phyloP scores from a whole-genome alignment of 164 flowering plant species.

The Liriodendron chinense region DNA sequence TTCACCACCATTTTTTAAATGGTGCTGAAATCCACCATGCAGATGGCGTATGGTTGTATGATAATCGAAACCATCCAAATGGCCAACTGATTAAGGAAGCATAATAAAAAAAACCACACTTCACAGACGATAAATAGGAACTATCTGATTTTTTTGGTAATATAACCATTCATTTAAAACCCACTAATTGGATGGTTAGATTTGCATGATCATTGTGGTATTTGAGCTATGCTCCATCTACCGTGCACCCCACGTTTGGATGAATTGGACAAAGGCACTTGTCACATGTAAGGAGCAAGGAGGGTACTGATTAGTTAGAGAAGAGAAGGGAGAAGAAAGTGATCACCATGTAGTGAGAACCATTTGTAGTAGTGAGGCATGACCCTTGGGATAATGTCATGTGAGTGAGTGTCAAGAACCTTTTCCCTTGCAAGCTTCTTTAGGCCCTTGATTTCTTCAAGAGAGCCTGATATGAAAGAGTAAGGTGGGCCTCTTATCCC shows the following conservation, averaged over 20 bases:
- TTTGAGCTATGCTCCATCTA: no score
- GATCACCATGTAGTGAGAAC: background rate
- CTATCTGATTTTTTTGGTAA: no score
- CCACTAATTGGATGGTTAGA: no score
- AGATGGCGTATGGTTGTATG: no score
- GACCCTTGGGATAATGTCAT: slow-evolving; percentile 4
- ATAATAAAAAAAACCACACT: no score
- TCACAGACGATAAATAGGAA: no score
- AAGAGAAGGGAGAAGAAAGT: background rate
- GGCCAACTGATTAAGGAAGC: no score
- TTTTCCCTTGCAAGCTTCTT: background rate
- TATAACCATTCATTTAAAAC: no score
- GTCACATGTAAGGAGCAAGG: background rate
- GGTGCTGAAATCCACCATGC: no score
- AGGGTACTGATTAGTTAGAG: background rate
- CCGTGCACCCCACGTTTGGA: background rate
- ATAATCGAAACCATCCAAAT: no score
- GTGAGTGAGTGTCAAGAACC: background rate
- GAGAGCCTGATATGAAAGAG: background rate
- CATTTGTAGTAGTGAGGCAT: slow-evolving; percentile 1
- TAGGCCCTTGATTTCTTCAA: background rate
- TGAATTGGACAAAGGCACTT: background rate
- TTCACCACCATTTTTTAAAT: no score
- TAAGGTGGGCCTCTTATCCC: background rate
- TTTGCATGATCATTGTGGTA: no score